These are phyloP conservation scores for Daphne laureola DNA, from an alignment of 441 rosid species.

Conservation along the genomic window DNA sequence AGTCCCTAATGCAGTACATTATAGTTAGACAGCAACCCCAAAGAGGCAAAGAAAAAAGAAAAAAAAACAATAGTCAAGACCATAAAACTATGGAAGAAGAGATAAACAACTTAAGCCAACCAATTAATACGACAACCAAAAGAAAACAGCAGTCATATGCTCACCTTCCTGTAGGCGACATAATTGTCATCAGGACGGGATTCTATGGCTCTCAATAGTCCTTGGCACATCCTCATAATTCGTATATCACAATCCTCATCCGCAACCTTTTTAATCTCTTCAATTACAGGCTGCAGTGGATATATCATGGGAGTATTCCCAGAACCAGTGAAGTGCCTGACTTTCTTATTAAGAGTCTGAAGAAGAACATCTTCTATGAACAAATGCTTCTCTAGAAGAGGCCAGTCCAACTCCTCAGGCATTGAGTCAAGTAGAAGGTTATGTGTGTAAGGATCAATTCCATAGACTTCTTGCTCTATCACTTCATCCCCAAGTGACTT, in stretches of 20 bases:
- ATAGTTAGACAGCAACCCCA: no score
- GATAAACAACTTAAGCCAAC: background rate
- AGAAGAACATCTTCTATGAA: slow-evolving; percentile 90
- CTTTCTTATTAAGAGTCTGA: slow-evolving; percentile 77
- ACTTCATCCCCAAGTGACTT: slow-evolving; percentile 89
- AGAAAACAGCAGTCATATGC: slow-evolving; percentile 11
- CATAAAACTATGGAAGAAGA: slow-evolving; percentile 6
- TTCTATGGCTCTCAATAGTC: slow-evolving; percentile 78
- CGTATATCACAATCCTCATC: slow-evolving; percentile 61
- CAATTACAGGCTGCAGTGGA: slow-evolving; percentile 71
- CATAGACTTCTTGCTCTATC: slow-evolving; percentile 98
- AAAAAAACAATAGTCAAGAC: slow-evolving; percentile 16
- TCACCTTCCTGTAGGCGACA: slow-evolving; percentile 97
- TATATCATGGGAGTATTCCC: slow-evolving; percentile 93
- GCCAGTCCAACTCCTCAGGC: slow-evolving; percentile 90
- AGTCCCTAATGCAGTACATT: slow-evolving; percentile 63
- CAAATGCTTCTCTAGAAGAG: slow-evolving; percentile 66
- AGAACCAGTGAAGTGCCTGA: slow-evolving; percentile 76
- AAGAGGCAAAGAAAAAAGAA: slow-evolving; percentile 9
- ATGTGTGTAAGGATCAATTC: slow-evolving; percentile 97
- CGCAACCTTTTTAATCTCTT: slow-evolving; percentile 74
- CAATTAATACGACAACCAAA: background rate
- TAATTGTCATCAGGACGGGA: slow-evolving; percentile 90
- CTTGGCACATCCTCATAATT: slow-evolving; percentile 64
- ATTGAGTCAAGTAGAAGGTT: slow-evolving; percentile 97